These are phyloP conservation scores for Neurospora sp. DNA, from an alignment of 495 filamentous ascomycete genomes.

Conservation along the genomic window DNA sequence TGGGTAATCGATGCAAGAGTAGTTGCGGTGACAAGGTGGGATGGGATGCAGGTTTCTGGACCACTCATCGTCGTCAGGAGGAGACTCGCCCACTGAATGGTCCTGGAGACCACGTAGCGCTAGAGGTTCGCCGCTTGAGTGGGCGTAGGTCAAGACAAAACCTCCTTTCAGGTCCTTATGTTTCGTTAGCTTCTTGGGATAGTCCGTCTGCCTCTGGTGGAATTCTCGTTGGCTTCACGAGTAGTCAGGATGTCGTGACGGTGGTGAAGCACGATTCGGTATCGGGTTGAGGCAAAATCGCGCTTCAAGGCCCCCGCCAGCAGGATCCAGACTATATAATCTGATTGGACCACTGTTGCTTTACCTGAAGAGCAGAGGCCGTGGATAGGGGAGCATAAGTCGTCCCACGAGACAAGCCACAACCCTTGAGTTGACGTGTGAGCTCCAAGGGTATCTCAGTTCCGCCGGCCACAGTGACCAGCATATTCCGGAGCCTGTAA, in stretches of 20 bases:
- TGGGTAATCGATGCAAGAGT: conserved; percentile 22
- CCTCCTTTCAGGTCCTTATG: conserved; percentile 10
- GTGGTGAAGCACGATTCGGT: neutral
- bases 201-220: neutral
- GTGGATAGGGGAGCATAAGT: neutral
- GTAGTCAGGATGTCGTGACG: neutral
- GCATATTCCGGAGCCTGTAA: neutral
- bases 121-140: conserved; percentile 19
- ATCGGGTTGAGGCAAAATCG: neutral
- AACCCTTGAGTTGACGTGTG: neutral
- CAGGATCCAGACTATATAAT: neutral
- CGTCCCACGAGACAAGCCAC: neutral
- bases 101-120: conserved; percentile 15
- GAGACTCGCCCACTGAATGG: conserved; percentile 32
- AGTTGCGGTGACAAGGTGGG: conserved; percentile 23
- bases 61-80: conserved; percentile 29
- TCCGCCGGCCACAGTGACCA: neutral
- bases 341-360: neutral
- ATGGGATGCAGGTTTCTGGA: conserved; percentile 26
- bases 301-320: neutral
- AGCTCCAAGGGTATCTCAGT: neutral
- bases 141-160: conserved; percentile 16
- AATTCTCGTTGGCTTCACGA: neutral
- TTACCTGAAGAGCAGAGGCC: neutral
- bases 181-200: conserved; percentile 3